Evolutionary conservation across 306 rosid species (phyloP), one percentile per base, ranked within the genome.

Genomic region (Corylus heterophylla): DNA sequence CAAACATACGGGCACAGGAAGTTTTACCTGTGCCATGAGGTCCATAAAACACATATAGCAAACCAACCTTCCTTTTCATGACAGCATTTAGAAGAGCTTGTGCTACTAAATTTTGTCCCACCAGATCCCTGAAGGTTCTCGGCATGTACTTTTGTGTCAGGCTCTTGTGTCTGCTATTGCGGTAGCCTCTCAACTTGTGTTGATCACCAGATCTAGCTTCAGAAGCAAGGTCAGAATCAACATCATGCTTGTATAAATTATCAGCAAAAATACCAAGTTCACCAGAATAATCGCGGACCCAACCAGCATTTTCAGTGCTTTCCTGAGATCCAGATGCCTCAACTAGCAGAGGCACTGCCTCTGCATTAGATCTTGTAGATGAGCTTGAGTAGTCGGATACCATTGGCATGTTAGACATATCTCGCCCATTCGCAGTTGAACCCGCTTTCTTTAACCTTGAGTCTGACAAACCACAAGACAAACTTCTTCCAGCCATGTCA

Each of bases 11-110:
- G 75, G 99, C 99, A 75, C 90, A 89, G 2, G 99, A 93, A 12
- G 98, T 96, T 81, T 96, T 96, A 42, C 99, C 99, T 1, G 98
- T 96, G 62, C 99, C 99, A 82, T 90, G 99, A 67, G 99, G 98
- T 76, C 99, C 99, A 71, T 93, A 88, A 88, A 96, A 96, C 76
- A 93, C 96, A 79, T 96, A 96, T 29, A 96, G 78, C 81, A 93
- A 74, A 16, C 98, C 99, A 80, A 96, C 90, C 80, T 89, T 93
- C 87, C 88, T 90, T 77, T 16, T 91, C 45, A 72, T 67, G 69
- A 90, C 98, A 51, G 99, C 98, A 83, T 93, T 96, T n/a, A 96
- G 89, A 81, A 96, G 99, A 79, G 97, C 98, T 85, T 96, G 98
- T 50, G 89, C 91, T 68, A 91, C 99, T 85, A 96, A 86, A 89